These are phyloP conservation scores for Wickerhamiella sergipiensis DNA, from an alignment of 805 yeast species.

Conservation along the genomic window DNA sequence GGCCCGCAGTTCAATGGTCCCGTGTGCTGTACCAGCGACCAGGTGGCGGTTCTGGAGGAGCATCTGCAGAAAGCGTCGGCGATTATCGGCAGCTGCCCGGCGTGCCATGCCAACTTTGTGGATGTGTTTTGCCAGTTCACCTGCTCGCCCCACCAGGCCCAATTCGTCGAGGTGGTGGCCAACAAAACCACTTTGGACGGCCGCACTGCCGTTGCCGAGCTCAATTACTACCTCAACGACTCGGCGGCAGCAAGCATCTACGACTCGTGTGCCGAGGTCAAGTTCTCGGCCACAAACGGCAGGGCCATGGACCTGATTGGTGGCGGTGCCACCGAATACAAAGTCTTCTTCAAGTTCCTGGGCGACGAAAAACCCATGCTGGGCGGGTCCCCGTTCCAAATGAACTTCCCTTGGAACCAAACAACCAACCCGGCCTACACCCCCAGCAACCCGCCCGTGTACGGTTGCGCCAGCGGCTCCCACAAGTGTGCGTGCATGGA, in stretches of 20 bases:
- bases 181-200: slow-evolving; percentile 37
- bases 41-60: slow-evolving; percentile 37
- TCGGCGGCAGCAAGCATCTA: slow-evolving; percentile 50
- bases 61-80: slow-evolving; percentile 66
- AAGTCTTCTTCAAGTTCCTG: slow-evolving; percentile 65
- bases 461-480: slow-evolving; percentile 45
- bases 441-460: slow-evolving; percentile 11
- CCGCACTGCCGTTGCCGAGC: slow-evolving; percentile 51
- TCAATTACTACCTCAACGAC: slow-evolving; percentile 48
- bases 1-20: slow-evolving; percentile 50
- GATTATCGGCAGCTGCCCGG: slow-evolving; percentile 81
- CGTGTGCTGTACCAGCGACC: slow-evolving; percentile 62
- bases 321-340: slow-evolving; percentile 79
- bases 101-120: slow-evolving; percentile 75
- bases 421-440: slow-evolving; percentile 20
- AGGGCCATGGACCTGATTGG: slow-evolving; percentile 94
- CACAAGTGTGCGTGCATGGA: slow-evolving; percentile 69
- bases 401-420: slow-evolving; percentile 47
- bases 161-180: slow-evolving; percentile 53
- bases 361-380: slow-evolving; percentile 90
- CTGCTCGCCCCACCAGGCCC: slow-evolving; percentile 73
- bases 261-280: slow-evolving; percentile 78
- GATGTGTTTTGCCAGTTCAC: slow-evolving; percentile 75
- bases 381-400: slow-evolving; percentile 95
- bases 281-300: slow-evolving; percentile 90